These are phyloP conservation scores for Tarenaya hassleriana DNA, from an alignment of 345 rosid species.

Conservation along the genomic window DNA sequence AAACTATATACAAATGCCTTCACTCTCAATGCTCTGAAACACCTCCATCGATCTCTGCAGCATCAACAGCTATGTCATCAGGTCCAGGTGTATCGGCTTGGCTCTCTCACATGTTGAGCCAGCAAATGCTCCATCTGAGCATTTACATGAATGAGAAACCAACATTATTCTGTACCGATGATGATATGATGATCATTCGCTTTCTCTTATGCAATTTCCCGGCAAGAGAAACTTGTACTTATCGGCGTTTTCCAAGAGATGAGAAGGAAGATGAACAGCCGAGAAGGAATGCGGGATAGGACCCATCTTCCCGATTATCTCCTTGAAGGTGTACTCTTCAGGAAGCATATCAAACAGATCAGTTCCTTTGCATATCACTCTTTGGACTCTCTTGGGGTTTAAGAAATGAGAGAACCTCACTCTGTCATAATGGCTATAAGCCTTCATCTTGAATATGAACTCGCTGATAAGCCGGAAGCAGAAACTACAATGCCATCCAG, in stretches of 20 bases:
- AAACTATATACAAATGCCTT: too few relatives aligned
- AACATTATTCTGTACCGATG: too few relatives aligned
- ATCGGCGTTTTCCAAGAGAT: slow-evolving; percentile 43
- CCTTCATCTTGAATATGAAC: slow-evolving; percentile 60
- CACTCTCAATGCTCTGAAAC: too few relatives aligned
- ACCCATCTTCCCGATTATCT: slow-evolving; percentile 56
- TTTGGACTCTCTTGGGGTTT: too few relatives aligned
- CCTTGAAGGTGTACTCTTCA: slow-evolving; percentile 58
- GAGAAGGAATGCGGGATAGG: slow-evolving; percentile 57
- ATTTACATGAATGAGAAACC: too few relatives aligned
- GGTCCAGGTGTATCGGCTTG: too few relatives aligned
- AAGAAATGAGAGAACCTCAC: slow-evolving; percentile 49
- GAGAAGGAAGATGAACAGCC: slow-evolving; percentile 55
- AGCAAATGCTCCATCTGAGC: too few relatives aligned
- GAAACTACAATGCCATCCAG: slow-evolving; percentile 69
- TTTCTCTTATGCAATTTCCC: slow-evolving; percentile 45
- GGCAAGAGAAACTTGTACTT: slow-evolving; percentile 46
- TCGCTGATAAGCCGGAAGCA: slow-evolving; percentile 41
- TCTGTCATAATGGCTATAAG: slow-evolving; percentile 55
- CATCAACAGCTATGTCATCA: too few relatives aligned
- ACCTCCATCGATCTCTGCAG: too few relatives aligned
- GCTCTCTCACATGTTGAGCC: too few relatives aligned
- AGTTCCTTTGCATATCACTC: slow-evolving; percentile 52
- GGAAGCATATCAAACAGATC: slow-evolving; percentile 65
- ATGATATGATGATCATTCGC: background rate